These are phyloP conservation scores for Termitomyces sp. DNA, from an alignment of 768 basidiomycete genomes.

Conservation along the genomic window DNA sequence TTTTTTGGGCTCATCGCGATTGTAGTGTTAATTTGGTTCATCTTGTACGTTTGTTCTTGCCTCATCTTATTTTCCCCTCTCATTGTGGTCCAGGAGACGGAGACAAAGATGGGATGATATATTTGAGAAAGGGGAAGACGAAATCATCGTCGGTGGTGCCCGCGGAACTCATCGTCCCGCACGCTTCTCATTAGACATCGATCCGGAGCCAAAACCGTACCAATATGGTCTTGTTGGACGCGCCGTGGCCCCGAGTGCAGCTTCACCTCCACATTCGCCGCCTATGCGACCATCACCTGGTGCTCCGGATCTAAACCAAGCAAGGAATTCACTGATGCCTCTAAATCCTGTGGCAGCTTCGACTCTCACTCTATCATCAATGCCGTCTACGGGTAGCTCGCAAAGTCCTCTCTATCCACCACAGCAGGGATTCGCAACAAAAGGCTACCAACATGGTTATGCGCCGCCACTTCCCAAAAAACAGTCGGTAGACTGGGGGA, in stretches of 20 bases:
- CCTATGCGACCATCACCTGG: constrained; percentile 16
- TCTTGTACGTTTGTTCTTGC: constrained; percentile 35
- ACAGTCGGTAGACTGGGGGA: constrained; percentile 1
- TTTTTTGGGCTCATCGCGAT: constrained; percentile 44
- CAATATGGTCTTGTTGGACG: constrained; percentile 60
- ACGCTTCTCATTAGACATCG: constrained; percentile 25
- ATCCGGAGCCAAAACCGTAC: constrained; percentile 49
- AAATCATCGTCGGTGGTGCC: constrained; percentile 15
- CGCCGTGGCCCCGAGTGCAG: constrained; percentile 23
- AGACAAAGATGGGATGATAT: constrained; percentile 45
- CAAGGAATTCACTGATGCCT: constrained; percentile 22
- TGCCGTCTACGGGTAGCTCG: constrained; percentile 42
- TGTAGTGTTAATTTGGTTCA: constrained; percentile 41
- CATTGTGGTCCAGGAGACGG: constrained; percentile 31
- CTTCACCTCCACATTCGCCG: constrained; percentile 32
- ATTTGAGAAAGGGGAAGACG: constrained; percentile 39
- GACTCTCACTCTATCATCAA: constrained; percentile 25
- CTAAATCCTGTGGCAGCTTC: constrained; percentile 20
- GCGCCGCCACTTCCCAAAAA: constrained; percentile 12
- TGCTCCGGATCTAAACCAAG: constrained; percentile 7
- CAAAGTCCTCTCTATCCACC: constrained; percentile 25
- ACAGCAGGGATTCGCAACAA: constrained; percentile 10
- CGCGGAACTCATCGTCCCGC: constrained; percentile 13
- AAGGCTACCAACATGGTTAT: neutral
- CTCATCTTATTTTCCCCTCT: constrained; percentile 2